These are phyloP conservation scores for Lunasporangiospora selenospora DNA, from an alignment of 192 early-diverging fungal genomes.

Conservation along the genomic window DNA sequence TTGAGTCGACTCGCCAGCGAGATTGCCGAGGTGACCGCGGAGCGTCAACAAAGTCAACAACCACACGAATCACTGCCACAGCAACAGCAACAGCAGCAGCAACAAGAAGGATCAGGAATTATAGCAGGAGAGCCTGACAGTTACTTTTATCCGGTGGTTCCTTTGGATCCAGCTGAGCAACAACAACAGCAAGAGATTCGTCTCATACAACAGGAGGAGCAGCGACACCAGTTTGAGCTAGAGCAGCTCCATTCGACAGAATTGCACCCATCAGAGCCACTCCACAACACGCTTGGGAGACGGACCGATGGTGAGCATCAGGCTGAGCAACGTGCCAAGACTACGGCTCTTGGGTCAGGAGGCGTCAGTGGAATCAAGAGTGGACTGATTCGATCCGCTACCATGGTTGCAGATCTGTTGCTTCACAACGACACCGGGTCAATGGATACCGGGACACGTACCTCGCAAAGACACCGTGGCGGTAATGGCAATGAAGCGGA, in stretches of 20 bases:
- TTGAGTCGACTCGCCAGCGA: too few relatives aligned
- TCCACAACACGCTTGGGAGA: not conserved
- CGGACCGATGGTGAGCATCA: not conserved
- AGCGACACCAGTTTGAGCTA: too few relatives aligned
- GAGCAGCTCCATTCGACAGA: not conserved
- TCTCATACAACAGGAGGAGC: not conserved
- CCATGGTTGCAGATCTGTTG: conserved; percentile 12
- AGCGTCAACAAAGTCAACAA: too few relatives aligned
- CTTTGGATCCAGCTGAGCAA: not conserved
- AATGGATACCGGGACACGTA: too few relatives aligned
- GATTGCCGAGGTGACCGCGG: too few relatives aligned
- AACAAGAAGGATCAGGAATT: too few relatives aligned
- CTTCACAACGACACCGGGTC: conserved; percentile 18
- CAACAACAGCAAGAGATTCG: conserved; percentile 7
- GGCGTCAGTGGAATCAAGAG: too few relatives aligned
- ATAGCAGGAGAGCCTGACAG: conserved; percentile 21
- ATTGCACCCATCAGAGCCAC: not conserved
- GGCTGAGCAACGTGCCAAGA: not conserved
- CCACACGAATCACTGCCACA: too few relatives aligned
- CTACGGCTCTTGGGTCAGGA: too few relatives aligned
- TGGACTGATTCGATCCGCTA: conserved; percentile 10
- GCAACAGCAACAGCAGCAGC: too few relatives aligned
- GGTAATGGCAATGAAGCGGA: too few relatives aligned
- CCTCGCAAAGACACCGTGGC: too few relatives aligned
- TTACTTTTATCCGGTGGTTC: conserved; percentile 28